Conservation (phyloP, 192 early-diverging fungal species). For the Helicostylum pulchrum region DNA sequence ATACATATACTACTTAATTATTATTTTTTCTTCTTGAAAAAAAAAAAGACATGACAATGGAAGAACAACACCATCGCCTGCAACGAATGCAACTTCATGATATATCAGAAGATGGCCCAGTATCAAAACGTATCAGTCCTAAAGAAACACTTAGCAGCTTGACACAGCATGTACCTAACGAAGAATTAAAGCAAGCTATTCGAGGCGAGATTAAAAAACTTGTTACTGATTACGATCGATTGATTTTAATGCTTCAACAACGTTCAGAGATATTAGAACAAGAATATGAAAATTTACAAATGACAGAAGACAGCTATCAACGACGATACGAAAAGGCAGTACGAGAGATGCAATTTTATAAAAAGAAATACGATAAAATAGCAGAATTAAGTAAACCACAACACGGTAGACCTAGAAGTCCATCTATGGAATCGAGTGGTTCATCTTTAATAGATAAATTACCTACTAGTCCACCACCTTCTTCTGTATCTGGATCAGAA, state of each 20-base stretch:
- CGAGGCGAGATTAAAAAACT: conserved; percentile 14
- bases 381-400: conserved; percentile 8
- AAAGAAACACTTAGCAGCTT: conserved; percentile 17
- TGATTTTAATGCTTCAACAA: conserved; percentile 20
- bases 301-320: conserved; percentile 1
- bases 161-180: conserved; percentile 21
- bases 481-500: conserved; percentile 13
- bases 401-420: conserved; percentile 1
- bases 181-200: conserved; percentile 14
- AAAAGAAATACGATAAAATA: conserved; percentile 22
- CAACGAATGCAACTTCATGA: conserved; percentile 10
- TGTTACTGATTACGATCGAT: conserved; percentile 17
- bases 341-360: conserved; percentile 33
- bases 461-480: conserved; percentile 19
- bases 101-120: not conserved
- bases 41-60: no score
- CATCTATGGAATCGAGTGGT: conserved; percentile 12
- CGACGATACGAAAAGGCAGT: conserved; percentile 34
- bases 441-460: not conserved
- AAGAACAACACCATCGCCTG: no score
- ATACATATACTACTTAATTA: no score
- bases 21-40: no score
- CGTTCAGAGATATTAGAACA: conserved; percentile 26
- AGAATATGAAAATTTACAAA: conserved; percentile 19
- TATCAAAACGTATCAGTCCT: not conserved